Conservation (phyloP, 2,329 filamentous ascomycete species). For the Aspergillus caelatus region DNA sequence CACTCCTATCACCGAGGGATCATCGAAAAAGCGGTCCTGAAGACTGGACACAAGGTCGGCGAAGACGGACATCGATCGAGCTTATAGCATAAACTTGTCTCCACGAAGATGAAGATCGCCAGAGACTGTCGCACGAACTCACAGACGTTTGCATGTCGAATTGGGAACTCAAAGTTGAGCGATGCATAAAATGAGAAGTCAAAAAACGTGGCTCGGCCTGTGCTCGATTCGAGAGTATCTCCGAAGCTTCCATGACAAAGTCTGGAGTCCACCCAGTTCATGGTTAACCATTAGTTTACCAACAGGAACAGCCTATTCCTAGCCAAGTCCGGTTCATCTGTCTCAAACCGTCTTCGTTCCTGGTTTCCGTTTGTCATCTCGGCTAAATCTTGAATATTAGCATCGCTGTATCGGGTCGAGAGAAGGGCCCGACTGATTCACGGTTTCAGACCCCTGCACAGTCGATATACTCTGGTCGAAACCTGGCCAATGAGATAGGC, state of each 20-base stretch:
- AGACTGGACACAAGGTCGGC: background rate
- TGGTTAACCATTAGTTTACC: background rate
- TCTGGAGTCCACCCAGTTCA: background rate
- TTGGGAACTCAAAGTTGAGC: background rate
- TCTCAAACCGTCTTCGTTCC: background rate
- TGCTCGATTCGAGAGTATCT: background rate
- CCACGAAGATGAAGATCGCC: background rate
- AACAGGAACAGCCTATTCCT: background rate
- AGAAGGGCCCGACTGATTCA: background rate
- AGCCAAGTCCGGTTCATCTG: background rate
- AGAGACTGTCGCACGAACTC: background rate
- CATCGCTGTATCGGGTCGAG: background rate
- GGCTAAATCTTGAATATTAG: background rate
- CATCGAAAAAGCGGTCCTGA: background rate
- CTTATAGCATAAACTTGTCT: background rate
- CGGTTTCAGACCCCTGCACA: background rate
- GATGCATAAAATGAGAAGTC: background rate
- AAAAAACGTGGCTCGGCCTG: background rate
- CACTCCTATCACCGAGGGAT: background rate
- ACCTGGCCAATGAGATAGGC: constrained; percentile 4
- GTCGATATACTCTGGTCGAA: background rate
- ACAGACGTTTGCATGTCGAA: background rate
- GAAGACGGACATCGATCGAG: background rate
- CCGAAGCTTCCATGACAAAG: background rate
- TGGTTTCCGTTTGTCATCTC: constrained; percentile 1